phyloP scores from a whole-genome alignment of 2,329 filamentous ascomycete species.

The Aspergillus niger region DNA sequence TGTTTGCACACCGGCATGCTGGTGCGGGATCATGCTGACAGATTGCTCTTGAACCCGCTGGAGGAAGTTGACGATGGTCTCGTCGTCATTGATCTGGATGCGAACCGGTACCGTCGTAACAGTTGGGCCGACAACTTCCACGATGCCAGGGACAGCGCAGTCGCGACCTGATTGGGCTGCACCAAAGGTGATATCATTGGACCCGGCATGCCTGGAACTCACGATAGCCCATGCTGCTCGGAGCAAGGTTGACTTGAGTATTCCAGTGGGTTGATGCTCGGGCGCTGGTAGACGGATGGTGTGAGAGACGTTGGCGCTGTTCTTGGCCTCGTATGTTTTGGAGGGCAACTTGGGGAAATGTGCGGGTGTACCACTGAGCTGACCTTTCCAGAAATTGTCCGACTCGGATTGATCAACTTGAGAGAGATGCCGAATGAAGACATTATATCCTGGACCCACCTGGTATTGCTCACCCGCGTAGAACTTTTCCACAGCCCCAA shows the following conservation, averaged over 20 bases:
- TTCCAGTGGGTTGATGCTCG: background rate
- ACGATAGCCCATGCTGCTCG: slow-evolving; percentile 14
- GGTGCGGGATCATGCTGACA: slow-evolving; percentile 57
- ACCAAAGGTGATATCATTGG: slow-evolving; percentile 16
- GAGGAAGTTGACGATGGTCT: slow-evolving; percentile 50
- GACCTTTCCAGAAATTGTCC: background rate
- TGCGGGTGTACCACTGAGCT: background rate
- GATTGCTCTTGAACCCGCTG: slow-evolving; percentile 56
- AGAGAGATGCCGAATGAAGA: background rate
- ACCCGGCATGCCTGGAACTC: slow-evolving; percentile 9
- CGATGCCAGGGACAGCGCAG: slow-evolving; percentile 8
- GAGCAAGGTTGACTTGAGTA: background rate
- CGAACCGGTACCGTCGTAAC: slow-evolving; percentile 17
- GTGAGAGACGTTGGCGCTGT: background rate
- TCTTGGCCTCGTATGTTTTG: background rate
- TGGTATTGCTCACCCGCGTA: background rate
- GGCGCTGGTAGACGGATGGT: background rate
- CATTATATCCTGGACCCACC: background rate
- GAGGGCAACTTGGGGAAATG: background rate
- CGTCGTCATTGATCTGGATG: background rate
- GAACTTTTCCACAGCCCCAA: background rate
- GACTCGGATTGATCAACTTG: background rate
- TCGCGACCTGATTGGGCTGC: slow-evolving; percentile 13
- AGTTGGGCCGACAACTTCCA: slow-evolving; percentile 10
- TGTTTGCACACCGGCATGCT: slow-evolving; percentile 47